These are phyloP conservation scores for Chlamydomonas urium DNA, from an alignment of 139 green algal genomes.

Conservation along the genomic window DNA sequence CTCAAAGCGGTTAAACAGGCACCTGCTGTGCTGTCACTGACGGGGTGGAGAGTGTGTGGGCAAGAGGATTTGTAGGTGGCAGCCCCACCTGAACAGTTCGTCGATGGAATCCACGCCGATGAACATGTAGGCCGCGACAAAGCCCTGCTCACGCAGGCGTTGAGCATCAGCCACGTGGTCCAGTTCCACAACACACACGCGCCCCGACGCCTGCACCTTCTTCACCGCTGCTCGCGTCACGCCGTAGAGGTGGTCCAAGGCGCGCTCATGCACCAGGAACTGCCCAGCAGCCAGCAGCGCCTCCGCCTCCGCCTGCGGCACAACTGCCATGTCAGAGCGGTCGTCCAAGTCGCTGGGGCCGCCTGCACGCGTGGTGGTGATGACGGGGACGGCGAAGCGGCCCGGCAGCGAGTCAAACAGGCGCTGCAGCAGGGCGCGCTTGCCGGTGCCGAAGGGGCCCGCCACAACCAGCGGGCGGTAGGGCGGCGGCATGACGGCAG, in stretches of 20 bases:
- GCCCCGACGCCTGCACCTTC: conserved; percentile 40
- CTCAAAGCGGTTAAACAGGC: too few relatives aligned
- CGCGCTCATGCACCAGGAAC: conserved; percentile 25
- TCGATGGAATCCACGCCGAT: conserved; percentile 27
- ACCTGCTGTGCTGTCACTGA: too few relatives aligned
- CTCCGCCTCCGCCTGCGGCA: conserved; percentile 27
- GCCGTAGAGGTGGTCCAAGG: conserved; percentile 56
- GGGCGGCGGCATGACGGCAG: conserved; percentile 40
- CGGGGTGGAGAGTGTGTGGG: too few relatives aligned
- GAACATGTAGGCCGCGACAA: conserved; percentile 44
- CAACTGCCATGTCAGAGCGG: conserved; percentile 14
- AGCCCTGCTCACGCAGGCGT: conserved; percentile 36
- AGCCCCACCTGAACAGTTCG: conserved; percentile 13
- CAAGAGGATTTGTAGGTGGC: too few relatives aligned
- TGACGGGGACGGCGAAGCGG: conserved; percentile 36
- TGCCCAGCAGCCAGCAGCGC: conserved; percentile 21
- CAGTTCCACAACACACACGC: conserved; percentile 56
- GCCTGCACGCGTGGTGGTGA: conserved; percentile 32
- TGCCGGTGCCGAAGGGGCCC: conserved; percentile 62
- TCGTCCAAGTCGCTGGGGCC: neutral
- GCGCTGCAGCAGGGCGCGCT: conserved; percentile 47
- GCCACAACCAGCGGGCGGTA: conserved; percentile 52
- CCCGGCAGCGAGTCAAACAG: conserved; percentile 44
- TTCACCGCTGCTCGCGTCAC: conserved; percentile 36
- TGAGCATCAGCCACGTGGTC: conserved; percentile 50